Conservation (phyloP, 129 eudicot species). For the Erigeron canadensis region DNA sequence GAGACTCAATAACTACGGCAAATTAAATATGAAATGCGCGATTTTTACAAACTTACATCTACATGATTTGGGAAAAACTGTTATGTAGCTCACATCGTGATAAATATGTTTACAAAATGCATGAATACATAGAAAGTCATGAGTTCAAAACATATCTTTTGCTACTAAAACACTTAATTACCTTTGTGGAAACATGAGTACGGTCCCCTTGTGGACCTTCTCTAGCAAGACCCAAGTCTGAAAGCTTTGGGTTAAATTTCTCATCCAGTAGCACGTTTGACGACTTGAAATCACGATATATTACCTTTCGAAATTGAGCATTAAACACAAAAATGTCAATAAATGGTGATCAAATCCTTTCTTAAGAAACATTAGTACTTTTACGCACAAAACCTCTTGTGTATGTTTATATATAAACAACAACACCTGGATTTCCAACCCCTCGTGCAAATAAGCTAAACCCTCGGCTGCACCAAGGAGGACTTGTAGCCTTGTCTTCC, state of each 20-base stretch:
- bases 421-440: slow-evolving; percentile 57
- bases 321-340: slow-evolving; percentile 14
- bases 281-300: slow-evolving; percentile 77
- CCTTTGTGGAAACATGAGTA: slow-evolving; percentile 82
- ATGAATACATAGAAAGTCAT: neutral
- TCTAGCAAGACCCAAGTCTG: slow-evolving; percentile 87
- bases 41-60: neutral
- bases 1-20: neutral
- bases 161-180: slow-evolving; percentile 16
- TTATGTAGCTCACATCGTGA: too few species aligned
- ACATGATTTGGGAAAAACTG: too few species aligned
- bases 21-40: too few species aligned
- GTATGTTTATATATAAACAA: neutral
- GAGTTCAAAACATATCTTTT: neutral
- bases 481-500: slow-evolving; percentile 64
- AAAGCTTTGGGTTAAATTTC: slow-evolving; percentile 68
- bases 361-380: neutral
- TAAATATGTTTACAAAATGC: too few species aligned
- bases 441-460: slow-evolving; percentile 69
- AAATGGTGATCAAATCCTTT: slow-evolving; percentile 1
- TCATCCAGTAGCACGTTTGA: slow-evolving; percentile 75
- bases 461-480: slow-evolving; percentile 84
- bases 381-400: neutral
- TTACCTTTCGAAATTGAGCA: slow-evolving; percentile 42
- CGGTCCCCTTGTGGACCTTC: slow-evolving; percentile 76